Evolutionary conservation across 1,284 basidiomycete species (phyloP), one percentile per base, ranked within the genome.

Genomic region (Leccinum huronense): DNA sequence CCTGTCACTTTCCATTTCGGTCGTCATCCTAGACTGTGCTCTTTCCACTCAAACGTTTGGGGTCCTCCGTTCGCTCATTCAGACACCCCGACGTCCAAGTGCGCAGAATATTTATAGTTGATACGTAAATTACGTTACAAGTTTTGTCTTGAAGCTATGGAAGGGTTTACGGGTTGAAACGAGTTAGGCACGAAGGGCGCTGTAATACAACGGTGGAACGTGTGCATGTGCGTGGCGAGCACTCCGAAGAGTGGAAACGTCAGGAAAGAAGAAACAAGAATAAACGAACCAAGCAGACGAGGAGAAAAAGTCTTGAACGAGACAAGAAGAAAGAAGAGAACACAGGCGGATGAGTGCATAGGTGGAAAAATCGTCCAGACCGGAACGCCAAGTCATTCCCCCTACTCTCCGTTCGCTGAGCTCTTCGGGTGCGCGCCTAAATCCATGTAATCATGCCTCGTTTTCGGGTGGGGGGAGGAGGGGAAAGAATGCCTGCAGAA

Each of bases 401-500:
- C 45, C 45, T 23, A 23, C 45, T 48, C 45, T 54, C 51, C 51
- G 51, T 54, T 48, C 45, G 19, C 11, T 23, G 45, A 54, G 14
- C 51, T 54, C 27, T 54, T 23, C 13, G 51, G 27, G 13, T 14
- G 27, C 51, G 51, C 27, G 27, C 51, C 27, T 54, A 54, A 54
- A 54, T 54, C 7, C 14, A 30, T 54, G 27, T 23, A 19, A 53
- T 23, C 7, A 53, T 45, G 48, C 48, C 27, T 54, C 27, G 27
- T 30, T 54, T 54, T 54, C 51, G 27, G 10, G 51, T 16, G 51
- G 23, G 51, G 23, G 9, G 13, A 30, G 11, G 27, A 54, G 27
- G 58, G 69, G n/a, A 19, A n/a, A 23, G 51, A 70, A 69, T 77
- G 73, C 81, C 82, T 82, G 80, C 78, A 71, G 65, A 76, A 62